These are phyloP conservation scores for Urtica urens DNA, from an alignment of 306 rosid species.

Conservation along the genomic window DNA sequence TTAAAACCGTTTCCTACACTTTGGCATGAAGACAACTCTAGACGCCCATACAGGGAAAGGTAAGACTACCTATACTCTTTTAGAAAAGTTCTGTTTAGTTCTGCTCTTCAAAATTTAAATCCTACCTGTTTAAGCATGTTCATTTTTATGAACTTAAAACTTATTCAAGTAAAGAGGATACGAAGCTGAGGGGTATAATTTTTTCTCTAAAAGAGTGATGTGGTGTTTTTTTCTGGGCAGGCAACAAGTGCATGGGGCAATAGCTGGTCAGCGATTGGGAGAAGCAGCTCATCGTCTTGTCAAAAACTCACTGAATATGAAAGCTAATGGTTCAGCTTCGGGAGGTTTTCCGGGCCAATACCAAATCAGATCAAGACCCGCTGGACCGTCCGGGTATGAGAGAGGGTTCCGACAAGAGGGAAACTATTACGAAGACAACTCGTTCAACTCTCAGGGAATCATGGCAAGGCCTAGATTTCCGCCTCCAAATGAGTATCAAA, in stretches of 20 bases:
- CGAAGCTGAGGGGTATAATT: too few species aligned
- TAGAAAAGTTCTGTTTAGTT: not conserved
- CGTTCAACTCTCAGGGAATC: conserved; percentile 45
- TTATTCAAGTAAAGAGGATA: too few species aligned
- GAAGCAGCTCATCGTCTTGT: conserved; percentile 96
- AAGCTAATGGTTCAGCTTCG: conserved; percentile 30
- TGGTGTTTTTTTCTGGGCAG: conserved; percentile 32
- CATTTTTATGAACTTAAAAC: too few species aligned
- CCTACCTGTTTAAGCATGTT: too few species aligned
- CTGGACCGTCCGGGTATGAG: conserved; percentile 66
- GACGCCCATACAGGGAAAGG: conserved; percentile 86
- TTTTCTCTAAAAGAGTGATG: not conserved
- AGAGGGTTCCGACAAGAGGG: conserved; percentile 54
- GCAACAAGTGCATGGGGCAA: conserved; percentile 72
- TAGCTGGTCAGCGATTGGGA: conserved; percentile 76
- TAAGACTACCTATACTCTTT: conserved; percentile 29
- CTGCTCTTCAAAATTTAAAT: not conserved
- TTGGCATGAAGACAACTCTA: conserved; percentile 86
- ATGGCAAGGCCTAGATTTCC: conserved; percentile 48
- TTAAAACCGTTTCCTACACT: conserved; percentile 65
- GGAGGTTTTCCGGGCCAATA: conserved; percentile 38
- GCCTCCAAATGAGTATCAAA: conserved; percentile 41
- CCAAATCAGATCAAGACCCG: conserved; percentile 39
- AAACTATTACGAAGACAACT: conserved; percentile 23
- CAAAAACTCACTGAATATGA: conserved; percentile 65